These are phyloP conservation scores for Clonostachys sp. DNA, from an alignment of 2,329 filamentous ascomycete genomes.

Conservation along the genomic window DNA sequence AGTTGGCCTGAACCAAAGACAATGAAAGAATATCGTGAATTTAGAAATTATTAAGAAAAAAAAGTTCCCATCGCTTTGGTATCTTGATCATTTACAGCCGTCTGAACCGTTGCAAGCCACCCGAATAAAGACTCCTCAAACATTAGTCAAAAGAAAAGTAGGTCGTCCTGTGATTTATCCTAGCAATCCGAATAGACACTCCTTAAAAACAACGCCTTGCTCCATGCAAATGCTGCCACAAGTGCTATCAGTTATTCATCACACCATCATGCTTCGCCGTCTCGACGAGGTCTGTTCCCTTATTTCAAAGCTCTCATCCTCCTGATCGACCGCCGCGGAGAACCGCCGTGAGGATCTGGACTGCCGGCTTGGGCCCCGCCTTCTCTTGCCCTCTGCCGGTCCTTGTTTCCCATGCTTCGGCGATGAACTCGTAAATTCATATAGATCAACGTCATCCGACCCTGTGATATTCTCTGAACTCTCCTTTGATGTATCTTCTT, in stretches of 20 bases:
- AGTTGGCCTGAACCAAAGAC: no score
- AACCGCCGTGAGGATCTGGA: conserved; percentile 28
- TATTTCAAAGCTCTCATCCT: conserved; percentile 17
- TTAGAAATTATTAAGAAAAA: conserved; percentile 3
- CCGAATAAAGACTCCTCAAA: not conserved
- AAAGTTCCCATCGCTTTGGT: conserved; percentile 11
- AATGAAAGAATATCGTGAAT: not conserved
- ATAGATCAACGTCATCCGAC: conserved; percentile 37
- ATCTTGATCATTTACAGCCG: conserved; percentile 3
- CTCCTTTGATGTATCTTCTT: conserved; percentile 7
- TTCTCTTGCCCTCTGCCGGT: conserved; percentile 14
- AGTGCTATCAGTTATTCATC: conserved; percentile 13
- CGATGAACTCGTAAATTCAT: conserved; percentile 49
- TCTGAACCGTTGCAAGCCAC: not conserved
- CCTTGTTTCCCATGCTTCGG: conserved; percentile 25
- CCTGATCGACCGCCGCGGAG: conserved; percentile 30
- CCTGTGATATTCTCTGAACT: conserved; percentile 7
- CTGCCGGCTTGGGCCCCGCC: conserved; percentile 17
- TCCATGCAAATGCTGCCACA: not conserved
- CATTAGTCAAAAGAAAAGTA: conserved; percentile 4
- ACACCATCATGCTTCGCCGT: conserved; percentile 57
- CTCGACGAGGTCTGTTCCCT: conserved; percentile 29
- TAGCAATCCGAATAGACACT: conserved; percentile 1
- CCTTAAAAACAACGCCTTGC: not conserved
- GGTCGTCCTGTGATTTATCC: conserved; percentile 4